Evolutionary conservation across 2,329 filamentous ascomycete genomes (phyloP).

Genomic region (Aspergillus brunneoviolaceus): DNA sequence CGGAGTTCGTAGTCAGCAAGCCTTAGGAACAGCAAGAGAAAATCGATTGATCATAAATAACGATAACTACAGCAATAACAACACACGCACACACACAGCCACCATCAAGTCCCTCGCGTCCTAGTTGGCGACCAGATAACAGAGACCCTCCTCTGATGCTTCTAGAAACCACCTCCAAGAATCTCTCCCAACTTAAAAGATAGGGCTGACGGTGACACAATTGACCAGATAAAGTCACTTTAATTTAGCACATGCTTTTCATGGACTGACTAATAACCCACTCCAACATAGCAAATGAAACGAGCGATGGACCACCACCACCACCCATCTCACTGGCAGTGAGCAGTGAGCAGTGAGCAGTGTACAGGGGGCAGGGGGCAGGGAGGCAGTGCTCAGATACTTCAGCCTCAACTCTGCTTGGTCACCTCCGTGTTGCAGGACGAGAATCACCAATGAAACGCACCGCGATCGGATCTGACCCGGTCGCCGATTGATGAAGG

Average conservation of each 20-base stretch:
- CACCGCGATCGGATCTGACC: neutral
- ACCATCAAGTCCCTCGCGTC: neutral
- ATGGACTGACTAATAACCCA: neutral
- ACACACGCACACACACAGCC: neutral
- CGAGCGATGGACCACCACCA: neutral
- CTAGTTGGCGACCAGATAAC: neutral
- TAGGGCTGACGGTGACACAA: neutral
- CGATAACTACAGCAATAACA: neutral
- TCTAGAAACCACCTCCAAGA: neutral
- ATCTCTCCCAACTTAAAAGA: neutral
- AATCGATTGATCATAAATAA: too few species aligned
- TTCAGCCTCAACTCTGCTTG: too few species aligned
- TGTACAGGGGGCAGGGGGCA: too few species aligned
- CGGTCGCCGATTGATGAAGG: conserved; percentile 8
- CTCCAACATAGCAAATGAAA: neutral
- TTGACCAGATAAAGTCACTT: neutral
- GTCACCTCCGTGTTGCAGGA: neutral
- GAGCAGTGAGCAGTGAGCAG: too few species aligned
- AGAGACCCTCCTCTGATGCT: neutral
- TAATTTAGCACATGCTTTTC: neutral
- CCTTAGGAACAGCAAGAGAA: neutral
- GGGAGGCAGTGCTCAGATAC: too few species aligned
- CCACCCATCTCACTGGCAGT: too few species aligned
- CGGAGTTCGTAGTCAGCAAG: neutral
- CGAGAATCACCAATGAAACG: neutral